Evolutionary conservation across 2,329 filamentous ascomycete species (phyloP).

Genomic region (Harringtonia lauricola): DNA sequence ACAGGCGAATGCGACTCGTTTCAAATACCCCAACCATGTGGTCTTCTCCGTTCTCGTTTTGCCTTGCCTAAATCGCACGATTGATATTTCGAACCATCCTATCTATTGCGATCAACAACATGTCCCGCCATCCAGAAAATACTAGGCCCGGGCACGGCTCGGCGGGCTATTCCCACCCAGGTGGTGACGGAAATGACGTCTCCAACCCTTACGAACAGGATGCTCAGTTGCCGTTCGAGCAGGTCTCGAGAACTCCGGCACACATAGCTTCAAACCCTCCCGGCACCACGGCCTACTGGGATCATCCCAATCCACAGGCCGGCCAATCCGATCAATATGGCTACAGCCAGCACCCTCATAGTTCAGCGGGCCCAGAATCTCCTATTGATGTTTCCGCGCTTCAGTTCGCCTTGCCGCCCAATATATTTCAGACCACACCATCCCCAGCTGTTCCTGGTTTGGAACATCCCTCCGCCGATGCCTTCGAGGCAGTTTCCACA

Average conservation of each 20-base stretch:
- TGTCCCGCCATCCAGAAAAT: constrained; percentile 24
- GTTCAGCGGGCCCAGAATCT: constrained; percentile 28
- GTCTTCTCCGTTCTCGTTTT: neutral
- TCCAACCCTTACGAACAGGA: neutral
- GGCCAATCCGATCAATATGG: constrained; percentile 23
- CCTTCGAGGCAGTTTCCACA: constrained; percentile 17
- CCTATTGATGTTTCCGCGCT: constrained; percentile 42
- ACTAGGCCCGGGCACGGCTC: constrained; percentile 4
- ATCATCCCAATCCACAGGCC: constrained; percentile 30
- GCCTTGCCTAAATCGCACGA: neutral
- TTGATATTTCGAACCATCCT: too few species aligned
- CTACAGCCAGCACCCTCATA: constrained; percentile 24
- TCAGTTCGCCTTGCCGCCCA: constrained; percentile 43
- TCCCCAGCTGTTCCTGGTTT: constrained; percentile 2
- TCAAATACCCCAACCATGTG: too few species aligned
- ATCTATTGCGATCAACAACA: neutral
- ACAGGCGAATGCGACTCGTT: too few species aligned
- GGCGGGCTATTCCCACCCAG: neutral
- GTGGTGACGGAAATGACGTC: neutral
- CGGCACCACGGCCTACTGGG: constrained; percentile 41
- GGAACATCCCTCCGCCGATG: neutral
- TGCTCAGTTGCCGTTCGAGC: constrained; percentile 6
- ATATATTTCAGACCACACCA: constrained; percentile 27
- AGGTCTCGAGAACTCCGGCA: constrained; percentile 14
- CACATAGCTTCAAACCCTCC: constrained; percentile 26